These are phyloP conservation scores for Schizonepeta tenuifolia DNA, from an alignment of 257 asterid species.

Conservation along the genomic window DNA sequence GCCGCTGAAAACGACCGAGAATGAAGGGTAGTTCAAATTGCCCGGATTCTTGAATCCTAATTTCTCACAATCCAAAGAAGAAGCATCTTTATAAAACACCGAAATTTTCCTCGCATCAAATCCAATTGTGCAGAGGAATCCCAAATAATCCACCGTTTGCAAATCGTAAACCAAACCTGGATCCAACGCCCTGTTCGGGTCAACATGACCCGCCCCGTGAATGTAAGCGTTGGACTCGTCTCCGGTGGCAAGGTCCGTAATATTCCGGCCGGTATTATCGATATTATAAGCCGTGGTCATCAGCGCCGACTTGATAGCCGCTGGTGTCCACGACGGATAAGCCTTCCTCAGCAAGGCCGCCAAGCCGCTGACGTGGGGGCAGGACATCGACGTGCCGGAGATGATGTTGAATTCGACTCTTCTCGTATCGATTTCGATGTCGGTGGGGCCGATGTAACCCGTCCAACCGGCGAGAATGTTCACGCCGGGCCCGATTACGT, in stretches of 20 bases:
- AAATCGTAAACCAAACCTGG: slow-evolving; percentile 87
- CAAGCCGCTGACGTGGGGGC: slow-evolving; percentile 95
- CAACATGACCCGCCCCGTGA: slow-evolving; percentile 90
- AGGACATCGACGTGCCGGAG: slow-evolving; percentile 95
- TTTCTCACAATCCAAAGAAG: slow-evolving; percentile 56
- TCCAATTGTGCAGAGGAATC: slow-evolving; percentile 78
- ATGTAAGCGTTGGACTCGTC: slow-evolving; percentile 57
- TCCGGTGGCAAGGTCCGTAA: slow-evolving; percentile 87
- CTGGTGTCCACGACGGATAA: slow-evolving; percentile 73
- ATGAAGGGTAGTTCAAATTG: slow-evolving; percentile 83
- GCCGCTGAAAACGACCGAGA: slow-evolving; percentile 63
- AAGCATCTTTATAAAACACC: slow-evolving; percentile 44
- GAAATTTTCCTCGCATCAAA: slow-evolving; percentile 51
- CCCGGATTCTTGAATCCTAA: slow-evolving; percentile 62
- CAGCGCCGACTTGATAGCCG: slow-evolving; percentile 85
- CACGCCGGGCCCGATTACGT: slow-evolving; percentile 90
- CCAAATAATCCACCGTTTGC: slow-evolving; percentile 52
- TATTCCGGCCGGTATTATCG: slow-evolving; percentile 60
- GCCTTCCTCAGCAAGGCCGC: slow-evolving; percentile 79
- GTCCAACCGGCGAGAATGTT: slow-evolving; percentile 98
- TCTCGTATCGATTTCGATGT: slow-evolving; percentile 66
- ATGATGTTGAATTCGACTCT: slow-evolving; percentile 81
- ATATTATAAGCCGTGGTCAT: slow-evolving; percentile 80
- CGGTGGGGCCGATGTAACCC: slow-evolving; percentile 67
- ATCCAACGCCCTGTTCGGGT: slow-evolving; percentile 75